These are phyloP conservation scores for Thermothelomyces thermophilus DNA, from an alignment of 2,329 filamentous ascomycete genomes.

Conservation along the genomic window DNA sequence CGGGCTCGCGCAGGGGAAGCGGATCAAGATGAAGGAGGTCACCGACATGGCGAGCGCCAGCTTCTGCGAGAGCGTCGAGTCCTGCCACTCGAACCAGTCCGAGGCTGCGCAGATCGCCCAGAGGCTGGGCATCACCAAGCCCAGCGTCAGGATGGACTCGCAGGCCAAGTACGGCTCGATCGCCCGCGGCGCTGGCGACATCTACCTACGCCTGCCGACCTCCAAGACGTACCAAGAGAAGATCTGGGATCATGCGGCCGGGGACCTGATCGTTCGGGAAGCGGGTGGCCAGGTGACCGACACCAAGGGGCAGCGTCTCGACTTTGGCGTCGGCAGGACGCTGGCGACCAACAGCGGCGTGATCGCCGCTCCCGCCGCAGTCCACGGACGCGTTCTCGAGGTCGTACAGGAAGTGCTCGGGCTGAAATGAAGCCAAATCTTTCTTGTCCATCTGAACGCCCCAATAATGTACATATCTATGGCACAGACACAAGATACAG, in stretches of 20 bases:
- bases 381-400: slow-evolving; percentile 70
- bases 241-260: slow-evolving; percentile 98
- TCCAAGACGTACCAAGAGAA: slow-evolving; percentile 86
- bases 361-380: slow-evolving; percentile 71
- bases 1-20: slow-evolving; percentile 47
- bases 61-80: slow-evolving; percentile 96
- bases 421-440: slow-evolving; percentile 31
- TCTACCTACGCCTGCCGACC: slow-evolving; percentile 85
- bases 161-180: slow-evolving; percentile 98
- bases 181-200: slow-evolving; percentile 85
- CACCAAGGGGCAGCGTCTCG: slow-evolving; percentile 72
- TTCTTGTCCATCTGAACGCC: background rate
- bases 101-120: slow-evolving; percentile 80
- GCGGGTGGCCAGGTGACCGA: slow-evolving; percentile 91
- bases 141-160: slow-evolving; percentile 93
- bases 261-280: slow-evolving; percentile 88
- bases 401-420: slow-evolving; percentile 75
- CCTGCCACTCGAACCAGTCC: slow-evolving; percentile 81
- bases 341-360: slow-evolving; percentile 89
- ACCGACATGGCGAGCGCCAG: slow-evolving; percentile 70
- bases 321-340: slow-evolving; percentile 83
- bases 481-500: slow-evolving; percentile 20
- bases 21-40: slow-evolving; percentile 75
- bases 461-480: slow-evolving; percentile 24
- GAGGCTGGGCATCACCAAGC: slow-evolving; percentile 77